These are phyloP conservation scores for Bolboschoenoplectus hybrid DNA, from an alignment of 202 grass and related monocot species.

Conservation along the genomic window DNA sequence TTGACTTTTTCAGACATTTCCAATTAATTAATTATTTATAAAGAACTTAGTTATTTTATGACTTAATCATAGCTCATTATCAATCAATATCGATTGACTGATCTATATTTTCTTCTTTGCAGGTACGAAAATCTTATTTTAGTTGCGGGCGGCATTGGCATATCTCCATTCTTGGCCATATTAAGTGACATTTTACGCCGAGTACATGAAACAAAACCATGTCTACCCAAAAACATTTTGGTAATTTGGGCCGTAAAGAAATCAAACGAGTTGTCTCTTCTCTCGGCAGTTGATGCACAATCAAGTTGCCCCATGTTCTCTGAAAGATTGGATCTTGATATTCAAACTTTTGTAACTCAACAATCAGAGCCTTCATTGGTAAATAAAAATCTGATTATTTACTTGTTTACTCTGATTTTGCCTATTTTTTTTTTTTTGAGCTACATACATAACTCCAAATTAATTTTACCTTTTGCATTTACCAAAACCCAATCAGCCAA, in stretches of 20 bases:
- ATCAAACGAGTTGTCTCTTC: slow-evolving; percentile 77
- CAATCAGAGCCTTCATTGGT: slow-evolving; percentile 70
- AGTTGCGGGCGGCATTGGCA: slow-evolving; percentile 92
- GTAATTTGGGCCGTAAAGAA: slow-evolving; percentile 92
- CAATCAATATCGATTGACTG: background rate
- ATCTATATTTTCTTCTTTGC: background rate
- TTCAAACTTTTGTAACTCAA: slow-evolving; percentile 82
- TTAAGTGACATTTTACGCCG: slow-evolving; percentile 86
- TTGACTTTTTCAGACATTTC: background rate
- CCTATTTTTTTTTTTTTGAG: background rate
- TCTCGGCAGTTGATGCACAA: slow-evolving; percentile 71
- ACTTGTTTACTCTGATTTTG: background rate
- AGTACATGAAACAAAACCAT: slow-evolving; percentile 59
- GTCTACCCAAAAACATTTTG: slow-evolving; percentile 75
- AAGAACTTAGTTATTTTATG: background rate
- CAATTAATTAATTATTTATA: background rate
- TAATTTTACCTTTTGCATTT: background rate
- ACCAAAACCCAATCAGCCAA: background rate
- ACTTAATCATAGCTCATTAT: background rate
- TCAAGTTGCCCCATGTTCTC: slow-evolving; percentile 55
- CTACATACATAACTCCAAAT: background rate
- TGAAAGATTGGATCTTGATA: slow-evolving; percentile 65
- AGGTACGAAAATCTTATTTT: slow-evolving; percentile 99
- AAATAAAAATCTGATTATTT: slow-evolving; percentile 21
- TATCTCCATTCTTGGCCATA: slow-evolving; percentile 85